Conservation (phyloP, 768 basidiomycete genomes). For the Rossbeevera mucosa region DNA sequence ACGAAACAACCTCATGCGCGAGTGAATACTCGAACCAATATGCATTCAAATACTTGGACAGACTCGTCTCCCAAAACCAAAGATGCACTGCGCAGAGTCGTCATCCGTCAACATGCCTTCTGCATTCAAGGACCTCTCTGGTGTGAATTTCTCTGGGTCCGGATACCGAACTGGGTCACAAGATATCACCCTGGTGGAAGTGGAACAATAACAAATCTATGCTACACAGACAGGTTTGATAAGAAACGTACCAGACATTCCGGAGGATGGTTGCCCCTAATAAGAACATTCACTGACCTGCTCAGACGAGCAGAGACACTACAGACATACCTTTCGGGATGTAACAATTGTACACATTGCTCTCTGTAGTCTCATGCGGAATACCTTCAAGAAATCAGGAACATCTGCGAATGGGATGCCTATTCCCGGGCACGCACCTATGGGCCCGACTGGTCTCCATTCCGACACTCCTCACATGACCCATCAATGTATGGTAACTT, state of each 20-base stretch:
- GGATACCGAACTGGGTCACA: conserved; percentile 12
- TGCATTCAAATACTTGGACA: not conserved
- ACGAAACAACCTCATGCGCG: too few species aligned
- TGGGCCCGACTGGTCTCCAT: too few species aligned
- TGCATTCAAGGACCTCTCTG: conserved; percentile 12
- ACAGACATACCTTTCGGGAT: not conserved
- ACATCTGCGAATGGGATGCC: not conserved
- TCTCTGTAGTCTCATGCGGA: not conserved
- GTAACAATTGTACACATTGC: not conserved
- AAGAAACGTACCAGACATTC: conserved; percentile 7
- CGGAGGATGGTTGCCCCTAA: conserved; percentile 3
- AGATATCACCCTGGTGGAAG: conserved; percentile 6
- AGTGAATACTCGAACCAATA: too few species aligned
- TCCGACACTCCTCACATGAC: too few species aligned
- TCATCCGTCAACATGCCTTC: conserved; percentile 8
- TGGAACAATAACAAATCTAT: not conserved
- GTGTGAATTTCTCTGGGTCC: conserved; percentile 4
- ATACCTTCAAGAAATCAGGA: not conserved
- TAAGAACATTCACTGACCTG: not conserved
- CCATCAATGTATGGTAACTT: too few species aligned
- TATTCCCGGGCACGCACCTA: too few species aligned
- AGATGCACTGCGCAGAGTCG: not conserved
- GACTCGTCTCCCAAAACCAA: not conserved
- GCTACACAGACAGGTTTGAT: too few species aligned
- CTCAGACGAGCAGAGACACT: not conserved